Percentiles rank a stretch among this genome's conserved stretches.
Evolutionary conservation across 169 alveolate species (phyloP).

Genomic region (Plasmodium yoelii): DNA sequence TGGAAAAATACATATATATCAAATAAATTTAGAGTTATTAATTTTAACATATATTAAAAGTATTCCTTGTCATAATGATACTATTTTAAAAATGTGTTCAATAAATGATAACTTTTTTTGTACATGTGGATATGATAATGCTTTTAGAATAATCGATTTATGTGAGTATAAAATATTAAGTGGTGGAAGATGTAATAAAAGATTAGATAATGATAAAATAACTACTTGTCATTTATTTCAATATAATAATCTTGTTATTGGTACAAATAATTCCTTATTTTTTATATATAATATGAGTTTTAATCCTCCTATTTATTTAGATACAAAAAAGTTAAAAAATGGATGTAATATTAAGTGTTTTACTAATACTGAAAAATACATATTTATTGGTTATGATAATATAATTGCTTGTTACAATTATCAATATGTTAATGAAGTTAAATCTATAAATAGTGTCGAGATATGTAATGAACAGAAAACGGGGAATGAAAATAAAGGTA

Average conservation of each 20-base stretch:
- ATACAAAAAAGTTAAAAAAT: slow-evolving; percentile 44
- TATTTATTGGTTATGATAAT: slow-evolving; percentile 62
- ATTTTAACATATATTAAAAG: slow-evolving; percentile 75
- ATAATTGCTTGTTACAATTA: slow-evolving; percentile 71
- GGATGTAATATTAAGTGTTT: slow-evolving; percentile 54
- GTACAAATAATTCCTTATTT: slow-evolving; percentile 32
- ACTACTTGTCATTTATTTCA: slow-evolving; percentile 74
- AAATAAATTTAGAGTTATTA: slow-evolving; percentile 29
- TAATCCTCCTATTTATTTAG: slow-evolving; percentile 67
- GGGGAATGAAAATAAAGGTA: neutral
- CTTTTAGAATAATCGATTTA: slow-evolving; percentile 76
- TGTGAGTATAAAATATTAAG: slow-evolving; percentile 76
- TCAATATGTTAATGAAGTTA: slow-evolving; percentile 31
- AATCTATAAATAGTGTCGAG: neutral
- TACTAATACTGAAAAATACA: slow-evolving; percentile 68
- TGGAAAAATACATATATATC: slow-evolving; percentile 69
- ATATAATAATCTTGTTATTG: slow-evolving; percentile 47
- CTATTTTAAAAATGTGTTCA: slow-evolving; percentile 76
- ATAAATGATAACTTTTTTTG: slow-evolving; percentile 57
- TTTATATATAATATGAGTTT: slow-evolving; percentile 52
- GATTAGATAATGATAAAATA: slow-evolving; percentile 83
- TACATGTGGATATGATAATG: slow-evolving; percentile 86
- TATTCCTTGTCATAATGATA: slow-evolving; percentile 79
- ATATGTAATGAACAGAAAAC: neutral
- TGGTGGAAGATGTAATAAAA: slow-evolving; percentile 84